Evolutionary conservation across 371 early-diverging fungal species (phyloP), one percentile per base, ranked within the genome.

Genomic region (Rhizopus microsporus): DNA sequence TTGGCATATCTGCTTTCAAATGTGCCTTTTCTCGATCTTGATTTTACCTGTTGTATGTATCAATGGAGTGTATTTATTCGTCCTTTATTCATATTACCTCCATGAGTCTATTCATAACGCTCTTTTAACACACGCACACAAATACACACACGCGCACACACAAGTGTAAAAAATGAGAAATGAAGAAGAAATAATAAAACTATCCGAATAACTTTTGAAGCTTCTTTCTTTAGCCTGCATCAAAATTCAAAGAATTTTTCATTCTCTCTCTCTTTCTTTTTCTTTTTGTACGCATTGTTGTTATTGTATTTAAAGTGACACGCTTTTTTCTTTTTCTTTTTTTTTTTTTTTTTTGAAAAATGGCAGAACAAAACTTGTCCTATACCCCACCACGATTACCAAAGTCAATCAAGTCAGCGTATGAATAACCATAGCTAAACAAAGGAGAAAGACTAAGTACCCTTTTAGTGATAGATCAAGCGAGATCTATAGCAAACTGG

Each of bases 1-100:
- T 58, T 66, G 17, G 63, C 56, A 61, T 78, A 78, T 34, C 65
- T 63, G 15, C 43, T 23, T 3, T 63, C 54, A 42, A 68, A 63
- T 33, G 40, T 47, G 37, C 35, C 56, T 35, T 13, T 56, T 10
- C 23, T 29, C 42, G 40, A 39, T 34, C 54, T 47, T 44, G 43
- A 15, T 30, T 55, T 47, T 0, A 61, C 48, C 43, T 61, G 13
- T 48, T 39, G 23, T 23, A 23, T 23, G 23, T 23, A 23, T 23
- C 23, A 9, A 23, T 29, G 29, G 2, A 46, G 7, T 23, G 5
- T n/a, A n/a, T n/a, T n/a, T 42, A 6, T 42, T 13, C 15, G 10
- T 42, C 6, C n/a, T 42, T 42, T 8, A 29, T 46, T 29, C 7
- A 29, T 23, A 4, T 1, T 9, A 46, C 46, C 46, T 46, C 46